phyloP scores from a whole-genome alignment of 768 basidiomycete genomes.

The Russula sp. region DNA sequence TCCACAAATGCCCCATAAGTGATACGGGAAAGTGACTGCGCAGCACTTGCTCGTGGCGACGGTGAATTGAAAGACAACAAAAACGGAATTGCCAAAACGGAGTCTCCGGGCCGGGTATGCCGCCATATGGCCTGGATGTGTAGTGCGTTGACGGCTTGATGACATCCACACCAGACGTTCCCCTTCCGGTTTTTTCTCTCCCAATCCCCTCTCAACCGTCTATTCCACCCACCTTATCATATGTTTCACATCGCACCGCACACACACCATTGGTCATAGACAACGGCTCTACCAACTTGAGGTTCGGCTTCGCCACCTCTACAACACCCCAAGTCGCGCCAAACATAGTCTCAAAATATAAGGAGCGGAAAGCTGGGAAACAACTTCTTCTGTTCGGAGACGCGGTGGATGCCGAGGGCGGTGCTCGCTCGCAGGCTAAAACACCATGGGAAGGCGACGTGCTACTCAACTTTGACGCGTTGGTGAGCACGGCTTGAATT shows the following conservation, averaged over 20 bases:
- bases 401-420: conserved; percentile 82
- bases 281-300: conserved; percentile 79
- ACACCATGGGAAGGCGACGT: conserved; percentile 95
- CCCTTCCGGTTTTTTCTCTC: conserved; percentile 12
- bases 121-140: background rate
- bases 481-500: conserved; percentile 56
- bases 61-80: background rate
- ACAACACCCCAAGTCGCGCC: conserved; percentile 54
- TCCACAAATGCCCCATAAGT: background rate
- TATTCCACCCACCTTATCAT: conserved; percentile 13
- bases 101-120: background rate
- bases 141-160: background rate
- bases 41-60: background rate
- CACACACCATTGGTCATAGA: conserved; percentile 77
- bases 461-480: conserved; percentile 83
- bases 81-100: background rate
- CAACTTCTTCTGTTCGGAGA: conserved; percentile 86
- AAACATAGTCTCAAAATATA: conserved; percentile 82
- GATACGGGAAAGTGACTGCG: background rate
- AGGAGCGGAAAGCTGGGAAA: conserved; percentile 81
- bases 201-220: conserved; percentile 25
- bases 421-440: conserved; percentile 71
- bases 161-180: conserved; percentile 10
- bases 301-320: conserved; percentile 79
- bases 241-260: conserved; percentile 20